These are phyloP conservation scores for Galium porrigens DNA, from an alignment of 305 asterid genomes.

Conservation along the genomic window DNA sequence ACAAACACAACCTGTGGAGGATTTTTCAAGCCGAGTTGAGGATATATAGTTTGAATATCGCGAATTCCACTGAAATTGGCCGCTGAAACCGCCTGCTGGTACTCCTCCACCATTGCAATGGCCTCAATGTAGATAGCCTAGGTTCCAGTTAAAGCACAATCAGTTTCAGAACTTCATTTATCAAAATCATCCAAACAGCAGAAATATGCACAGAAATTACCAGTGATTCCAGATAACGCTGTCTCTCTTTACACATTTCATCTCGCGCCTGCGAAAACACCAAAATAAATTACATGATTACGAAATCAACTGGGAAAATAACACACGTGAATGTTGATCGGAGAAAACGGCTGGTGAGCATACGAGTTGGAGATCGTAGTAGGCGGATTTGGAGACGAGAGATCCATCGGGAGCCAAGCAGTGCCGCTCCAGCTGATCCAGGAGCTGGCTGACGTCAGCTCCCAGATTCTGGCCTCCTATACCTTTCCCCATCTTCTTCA, in stretches of 20 bases:
- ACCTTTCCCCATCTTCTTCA: constrained; percentile 4
- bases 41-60: constrained; percentile 40
- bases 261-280: constrained; percentile 66
- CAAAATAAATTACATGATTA: constrained; percentile 1
- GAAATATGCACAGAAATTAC: constrained; percentile 24
- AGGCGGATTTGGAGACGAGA: constrained; percentile 72
- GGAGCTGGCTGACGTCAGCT: constrained; percentile 28
- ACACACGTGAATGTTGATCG: background rate
- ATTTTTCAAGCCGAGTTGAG: constrained; percentile 49
- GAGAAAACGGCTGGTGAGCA: background rate
- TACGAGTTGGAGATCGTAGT: constrained; percentile 73
- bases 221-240: constrained; percentile 75
- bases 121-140: constrained; percentile 82
- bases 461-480: constrained; percentile 8
- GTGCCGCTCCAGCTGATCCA: constrained; percentile 89
- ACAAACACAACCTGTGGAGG: constrained; percentile 21
- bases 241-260: constrained; percentile 89
- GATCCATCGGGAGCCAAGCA: constrained; percentile 93
- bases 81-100: constrained; percentile 65
- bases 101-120: constrained; percentile 83
- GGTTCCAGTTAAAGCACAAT: background rate
- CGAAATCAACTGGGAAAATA: background rate
- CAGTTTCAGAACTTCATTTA: background rate
- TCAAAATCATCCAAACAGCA: background rate
- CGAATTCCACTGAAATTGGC: constrained; percentile 60